phyloP scores from a whole-genome alignment of 495 filamentous ascomycete species.

The Penicillium cinerascens region DNA sequence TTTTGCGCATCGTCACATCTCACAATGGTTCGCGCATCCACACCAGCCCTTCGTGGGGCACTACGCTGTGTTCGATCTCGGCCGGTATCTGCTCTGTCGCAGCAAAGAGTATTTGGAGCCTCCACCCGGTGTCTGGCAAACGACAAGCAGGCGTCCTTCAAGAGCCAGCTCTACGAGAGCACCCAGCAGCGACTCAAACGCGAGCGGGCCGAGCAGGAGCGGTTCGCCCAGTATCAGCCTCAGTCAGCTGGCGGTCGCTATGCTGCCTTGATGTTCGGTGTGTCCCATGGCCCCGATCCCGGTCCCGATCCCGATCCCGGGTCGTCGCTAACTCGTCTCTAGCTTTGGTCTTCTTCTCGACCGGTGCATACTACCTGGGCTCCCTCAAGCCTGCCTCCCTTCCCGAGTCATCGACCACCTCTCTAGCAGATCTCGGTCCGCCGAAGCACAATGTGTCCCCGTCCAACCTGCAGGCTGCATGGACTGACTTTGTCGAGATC shows the following conservation, averaged over 20 bases:
- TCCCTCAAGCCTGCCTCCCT: conserved; percentile 54
- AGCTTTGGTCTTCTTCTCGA: conserved; percentile 58
- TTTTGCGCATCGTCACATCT: conserved; percentile 3
- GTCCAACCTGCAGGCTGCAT: conserved; percentile 84
- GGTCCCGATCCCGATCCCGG: background rate
- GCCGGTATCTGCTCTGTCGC: conserved; percentile 7
- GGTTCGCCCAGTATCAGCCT: conserved; percentile 56
- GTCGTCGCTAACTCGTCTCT: conserved; percentile 2
- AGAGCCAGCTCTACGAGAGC: conserved; percentile 83
- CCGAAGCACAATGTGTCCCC: conserved; percentile 68
- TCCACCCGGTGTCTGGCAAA: conserved; percentile 16
- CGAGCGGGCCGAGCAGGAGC: conserved; percentile 67
- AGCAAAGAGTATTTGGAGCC: conserved; percentile 21
- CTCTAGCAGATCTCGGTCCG: conserved; percentile 55
- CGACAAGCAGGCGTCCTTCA: conserved; percentile 57
- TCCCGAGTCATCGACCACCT: conserved; percentile 67
- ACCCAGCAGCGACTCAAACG: conserved; percentile 70
- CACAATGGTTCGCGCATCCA: conserved; percentile 19
- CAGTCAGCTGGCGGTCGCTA: conserved; percentile 52
- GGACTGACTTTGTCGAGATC: conserved; percentile 84
- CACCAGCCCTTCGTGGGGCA: conserved; percentile 17
- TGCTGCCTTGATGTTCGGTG: conserved; percentile 64
- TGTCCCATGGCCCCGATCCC: conserved; percentile 2
- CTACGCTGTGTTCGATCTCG: conserved; percentile 21
- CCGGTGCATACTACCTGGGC: conserved; percentile 69